Base-by-base conservation (phyloP, 2,329 filamentous ascomycete genomes). In the Colletotrichum sp. region DNA sequence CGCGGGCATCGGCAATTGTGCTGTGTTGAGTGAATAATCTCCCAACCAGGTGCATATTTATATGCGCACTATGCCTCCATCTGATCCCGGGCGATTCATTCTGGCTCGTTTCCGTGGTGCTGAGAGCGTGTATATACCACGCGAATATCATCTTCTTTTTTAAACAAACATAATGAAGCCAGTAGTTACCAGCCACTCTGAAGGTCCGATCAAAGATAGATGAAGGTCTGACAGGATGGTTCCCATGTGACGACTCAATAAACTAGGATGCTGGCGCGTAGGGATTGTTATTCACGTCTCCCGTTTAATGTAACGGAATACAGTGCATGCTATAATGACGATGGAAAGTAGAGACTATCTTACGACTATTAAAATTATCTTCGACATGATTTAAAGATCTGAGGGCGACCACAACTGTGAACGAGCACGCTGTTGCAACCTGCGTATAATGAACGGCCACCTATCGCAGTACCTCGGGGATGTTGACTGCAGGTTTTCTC, bases 311-410 rank as follows among this genome's bases (percentile, higher is more conserved):
- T 10, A 22, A 52, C 3, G n/a, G 1, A 52, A 52, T 1, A 2
- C 2, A 22, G n/a, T 13, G 43, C 1, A 22, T 22, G 6, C 1
- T 13, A 52, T 10, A 22, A 52, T 12, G 10, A 3, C n/a, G 2
- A n/a, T 48, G 18, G 8, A 22, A 1, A 52, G n/a, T n/a, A 52
- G 43, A 13, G n/a, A 48, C 5, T 18, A 12, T 48, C 43, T 22
- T 13, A 8, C 1, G n/a, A 22, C 5, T 48, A 8, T n/a, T 6
- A 4, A 3, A 0, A 22, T 48, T 1, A 7, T 10, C 10, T 12
- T 22, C 10, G n/a, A 12, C 22, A 13, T 1, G 8, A 13, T 48
- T n/a, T 7, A 1, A 22, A n/a, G n/a, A 6, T 13, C n/a, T 22
- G 10, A 48, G 18, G n/a, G n/a, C 43, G 10, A 7, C 43, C n/a